These are phyloP conservation scores for Ambrosiella cleistominuta DNA, from an alignment of 2,329 filamentous ascomycete species.

Conservation along the genomic window DNA sequence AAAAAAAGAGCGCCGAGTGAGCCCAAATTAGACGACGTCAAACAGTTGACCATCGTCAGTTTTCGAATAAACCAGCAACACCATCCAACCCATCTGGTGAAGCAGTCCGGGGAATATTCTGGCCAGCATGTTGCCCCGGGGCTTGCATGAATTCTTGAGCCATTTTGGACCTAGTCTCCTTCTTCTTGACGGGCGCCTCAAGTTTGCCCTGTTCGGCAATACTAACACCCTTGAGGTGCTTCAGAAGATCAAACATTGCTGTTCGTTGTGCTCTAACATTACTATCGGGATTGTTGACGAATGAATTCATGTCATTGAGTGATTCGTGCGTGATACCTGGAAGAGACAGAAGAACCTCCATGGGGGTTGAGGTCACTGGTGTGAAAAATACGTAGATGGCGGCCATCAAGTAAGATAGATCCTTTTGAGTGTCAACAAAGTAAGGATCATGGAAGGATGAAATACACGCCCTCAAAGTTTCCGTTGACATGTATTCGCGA, in stretches of 20 bases:
- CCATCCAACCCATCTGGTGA: constrained; percentile 37
- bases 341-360: constrained; percentile 58
- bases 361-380: constrained; percentile 49
- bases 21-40: no score
- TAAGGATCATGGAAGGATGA: constrained; percentile 86
- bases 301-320: constrained; percentile 46
- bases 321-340: constrained; percentile 56
- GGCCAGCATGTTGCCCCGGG: constrained; percentile 17
- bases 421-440: constrained; percentile 90
- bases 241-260: constrained; percentile 67
- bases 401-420: constrained; percentile 75
- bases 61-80: constrained; percentile 34
- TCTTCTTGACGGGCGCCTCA: constrained; percentile 33
- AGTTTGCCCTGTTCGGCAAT: constrained; percentile 89
- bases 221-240: constrained; percentile 74
- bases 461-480: constrained; percentile 79
- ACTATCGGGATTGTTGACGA: constrained; percentile 38
- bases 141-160: constrained; percentile 48
- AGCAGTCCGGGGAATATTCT: constrained; percentile 16
- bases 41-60: constrained; percentile 14
- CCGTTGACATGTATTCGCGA: constrained; percentile 73
- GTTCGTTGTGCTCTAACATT: constrained; percentile 63
- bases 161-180: constrained; percentile 37
- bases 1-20: no score
- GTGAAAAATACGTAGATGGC: constrained; percentile 66